Percentiles rank a stretch among this genome's conserved stretches.
Conservation (phyloP, 129 eudicot species). For the Cynara cardunculus region DNA sequence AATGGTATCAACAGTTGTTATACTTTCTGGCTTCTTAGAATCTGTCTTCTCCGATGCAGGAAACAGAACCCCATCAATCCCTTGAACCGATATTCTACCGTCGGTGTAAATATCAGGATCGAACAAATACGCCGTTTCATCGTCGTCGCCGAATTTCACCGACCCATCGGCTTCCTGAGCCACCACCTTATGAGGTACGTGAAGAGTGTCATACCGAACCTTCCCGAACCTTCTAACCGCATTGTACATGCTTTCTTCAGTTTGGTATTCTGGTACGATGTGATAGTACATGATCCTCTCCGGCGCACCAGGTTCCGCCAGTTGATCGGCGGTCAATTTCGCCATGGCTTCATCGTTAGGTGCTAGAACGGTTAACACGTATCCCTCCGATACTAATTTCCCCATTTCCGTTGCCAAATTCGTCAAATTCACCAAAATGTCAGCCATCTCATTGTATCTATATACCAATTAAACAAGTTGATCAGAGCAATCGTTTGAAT, state of each 20-base stretch:
- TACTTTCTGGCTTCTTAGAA: conserved; percentile 11
- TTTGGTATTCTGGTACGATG: conserved; percentile 84
- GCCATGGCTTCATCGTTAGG: conserved; percentile 99
- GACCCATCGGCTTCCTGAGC: conserved; percentile 97
- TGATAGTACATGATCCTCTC: conserved; percentile 89
- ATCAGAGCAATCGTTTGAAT: background rate
- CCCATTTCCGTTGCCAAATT: conserved; percentile 89
- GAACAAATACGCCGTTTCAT: conserved; percentile 72
- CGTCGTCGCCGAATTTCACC: conserved; percentile 72
- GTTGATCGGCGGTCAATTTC: conserved; percentile 75
- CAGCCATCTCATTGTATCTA: conserved; percentile 91
- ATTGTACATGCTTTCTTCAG: conserved; percentile 94
- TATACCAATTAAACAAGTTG: background rate
- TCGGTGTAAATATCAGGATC: conserved; percentile 95
- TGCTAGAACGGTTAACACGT: conserved; percentile 72
- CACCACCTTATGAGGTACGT: conserved; percentile 65
- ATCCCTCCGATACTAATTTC: conserved; percentile 82
- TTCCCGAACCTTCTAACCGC: conserved; percentile 86
- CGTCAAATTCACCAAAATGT: conserved; percentile 78
- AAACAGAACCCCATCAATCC: conserved; percentile 84
- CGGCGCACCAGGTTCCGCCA: conserved; percentile 88
- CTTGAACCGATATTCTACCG: conserved; percentile 93
- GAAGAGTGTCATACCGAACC: conserved; percentile 64
- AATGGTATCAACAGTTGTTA: conserved; percentile 9
- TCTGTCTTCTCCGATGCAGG: conserved; percentile 48